These are phyloP conservation scores for Diospyros kaki DNA, from an alignment of 148 eudicot genomes.

Conservation along the genomic window DNA sequence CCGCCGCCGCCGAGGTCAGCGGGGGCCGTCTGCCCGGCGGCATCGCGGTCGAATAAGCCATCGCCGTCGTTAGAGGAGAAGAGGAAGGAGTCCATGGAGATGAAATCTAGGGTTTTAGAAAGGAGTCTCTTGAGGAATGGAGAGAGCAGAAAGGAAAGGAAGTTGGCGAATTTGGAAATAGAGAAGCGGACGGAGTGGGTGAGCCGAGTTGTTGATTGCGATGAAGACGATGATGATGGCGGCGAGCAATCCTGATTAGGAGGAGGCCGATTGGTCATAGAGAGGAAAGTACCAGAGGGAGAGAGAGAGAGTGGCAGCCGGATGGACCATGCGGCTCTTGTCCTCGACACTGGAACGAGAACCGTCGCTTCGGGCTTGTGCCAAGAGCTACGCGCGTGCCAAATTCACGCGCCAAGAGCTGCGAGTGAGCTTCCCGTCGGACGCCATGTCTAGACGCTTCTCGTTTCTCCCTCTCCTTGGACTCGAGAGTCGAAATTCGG, in stretches of 20 bases:
- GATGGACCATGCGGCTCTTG: no score
- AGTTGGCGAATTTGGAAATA: slow-evolving; percentile 6
- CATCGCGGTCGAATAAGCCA: slow-evolving; percentile 14
- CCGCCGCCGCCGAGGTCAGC: slow-evolving; percentile 16
- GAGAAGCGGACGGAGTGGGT: slow-evolving; percentile 8
- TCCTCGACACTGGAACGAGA: no score
- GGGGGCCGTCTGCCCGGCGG: neutral
- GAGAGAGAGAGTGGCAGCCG: neutral
- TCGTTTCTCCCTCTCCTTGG: no score
- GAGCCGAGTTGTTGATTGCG: slow-evolving; percentile 19
- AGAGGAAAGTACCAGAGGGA: neutral
- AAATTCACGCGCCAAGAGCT: no score
- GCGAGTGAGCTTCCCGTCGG: no score
- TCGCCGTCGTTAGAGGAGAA: slow-evolving; percentile 29
- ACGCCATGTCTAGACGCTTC: no score
- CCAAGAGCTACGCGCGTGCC: no score
- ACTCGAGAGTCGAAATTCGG: no score
- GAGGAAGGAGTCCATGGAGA: slow-evolving; percentile 30
- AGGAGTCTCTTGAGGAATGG: slow-evolving; percentile 19
- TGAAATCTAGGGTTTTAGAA: slow-evolving; percentile 25
- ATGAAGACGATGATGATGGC: neutral
- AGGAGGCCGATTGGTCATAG: neutral
- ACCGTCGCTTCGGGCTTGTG: no score
- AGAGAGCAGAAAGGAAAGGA: slow-evolving; percentile 13
- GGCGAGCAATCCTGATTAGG: neutral